Evolutionary conservation across 176 grass and related monocot genomes (phyloP).

Genomic region (Aechmea fasciata): DNA sequence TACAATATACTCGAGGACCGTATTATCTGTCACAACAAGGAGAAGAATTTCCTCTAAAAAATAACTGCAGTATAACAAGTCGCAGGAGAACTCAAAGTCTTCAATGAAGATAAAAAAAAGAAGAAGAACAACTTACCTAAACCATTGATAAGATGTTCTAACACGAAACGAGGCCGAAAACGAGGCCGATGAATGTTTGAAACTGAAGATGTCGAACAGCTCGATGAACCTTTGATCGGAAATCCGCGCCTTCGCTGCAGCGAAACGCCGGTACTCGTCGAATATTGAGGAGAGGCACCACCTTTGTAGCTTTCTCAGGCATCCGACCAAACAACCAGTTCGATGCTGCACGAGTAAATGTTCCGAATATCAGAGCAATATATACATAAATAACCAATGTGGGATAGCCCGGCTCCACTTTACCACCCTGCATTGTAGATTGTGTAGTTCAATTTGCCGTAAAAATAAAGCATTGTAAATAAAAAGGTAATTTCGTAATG

Average conservation of each 20-base stretch:
- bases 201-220: conserved; percentile 47
- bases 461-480: no score
- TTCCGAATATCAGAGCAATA: neutral
- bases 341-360: conserved; percentile 55
- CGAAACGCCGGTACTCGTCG: conserved; percentile 79
- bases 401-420: no score
- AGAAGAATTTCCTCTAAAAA: no score
- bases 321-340: conserved; percentile 78
- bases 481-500: no score
- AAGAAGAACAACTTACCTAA: neutral
- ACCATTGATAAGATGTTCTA: conserved; percentile 6
- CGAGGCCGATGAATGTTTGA: conserved; percentile 40
- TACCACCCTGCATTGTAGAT: no score
- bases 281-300: conserved; percentile 88
- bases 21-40: no score
- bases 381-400: neutral
- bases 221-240: conserved; percentile 89
- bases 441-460: no score
- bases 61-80: no score
- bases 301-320: conserved; percentile 73
- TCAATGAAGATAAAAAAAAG: neutral
- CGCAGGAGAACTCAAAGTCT: no score
- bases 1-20: no score
- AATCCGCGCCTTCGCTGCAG: conserved; percentile 67
- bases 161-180: no score